Percentiles rank a stretch among this genome's conserved stretches.
phyloP scores from a whole-genome alignment of 1,139 yeast genomes.

The Taphrina populina region DNA sequence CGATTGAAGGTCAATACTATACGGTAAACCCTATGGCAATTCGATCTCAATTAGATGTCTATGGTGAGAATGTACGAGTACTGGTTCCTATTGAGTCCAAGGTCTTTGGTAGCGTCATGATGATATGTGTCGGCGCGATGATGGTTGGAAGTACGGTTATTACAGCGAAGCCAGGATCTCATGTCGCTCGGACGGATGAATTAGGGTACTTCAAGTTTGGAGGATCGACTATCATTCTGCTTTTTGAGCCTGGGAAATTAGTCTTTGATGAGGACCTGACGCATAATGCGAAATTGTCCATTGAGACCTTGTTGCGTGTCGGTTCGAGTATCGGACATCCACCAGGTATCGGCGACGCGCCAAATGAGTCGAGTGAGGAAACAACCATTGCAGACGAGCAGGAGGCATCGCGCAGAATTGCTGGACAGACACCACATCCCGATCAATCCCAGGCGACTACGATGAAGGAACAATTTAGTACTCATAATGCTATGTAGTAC shows the following conservation, averaged over 20 bases:
- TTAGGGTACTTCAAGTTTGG: slow-evolving; percentile 95
- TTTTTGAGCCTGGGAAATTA: slow-evolving; percentile 52
- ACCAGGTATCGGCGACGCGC: slow-evolving; percentile 46
- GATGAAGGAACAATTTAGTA: slow-evolving; percentile 7
- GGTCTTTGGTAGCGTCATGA: slow-evolving; percentile 70
- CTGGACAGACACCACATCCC: slow-evolving; percentile 24
- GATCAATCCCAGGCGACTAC: neutral
- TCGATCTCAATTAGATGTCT: slow-evolving; percentile 81
- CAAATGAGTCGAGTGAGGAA: slow-evolving; percentile 11
- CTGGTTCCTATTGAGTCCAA: slow-evolving; percentile 72
- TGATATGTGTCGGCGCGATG: slow-evolving; percentile 94
- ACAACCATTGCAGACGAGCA: slow-evolving; percentile 29
- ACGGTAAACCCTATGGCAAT: slow-evolving; percentile 98
- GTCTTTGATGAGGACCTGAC: slow-evolving; percentile 71
- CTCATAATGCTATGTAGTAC: slow-evolving; percentile 19
- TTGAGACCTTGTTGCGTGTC: slow-evolving; percentile 81
- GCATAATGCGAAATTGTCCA: slow-evolving; percentile 62
- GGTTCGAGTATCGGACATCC: slow-evolving; percentile 91
- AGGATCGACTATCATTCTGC: slow-evolving; percentile 76
- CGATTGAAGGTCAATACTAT: slow-evolving; percentile 84
- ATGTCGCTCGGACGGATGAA: slow-evolving; percentile 70
- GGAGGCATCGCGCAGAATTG: slow-evolving; percentile 38
- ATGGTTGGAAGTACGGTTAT: slow-evolving; percentile 92
- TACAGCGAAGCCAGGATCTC: slow-evolving; percentile 63
- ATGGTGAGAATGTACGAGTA: slow-evolving; percentile 83